These are phyloP conservation scores for Mitragyna speciosa DNA, from an alignment of 257 asterid species.

Conservation along the genomic window DNA sequence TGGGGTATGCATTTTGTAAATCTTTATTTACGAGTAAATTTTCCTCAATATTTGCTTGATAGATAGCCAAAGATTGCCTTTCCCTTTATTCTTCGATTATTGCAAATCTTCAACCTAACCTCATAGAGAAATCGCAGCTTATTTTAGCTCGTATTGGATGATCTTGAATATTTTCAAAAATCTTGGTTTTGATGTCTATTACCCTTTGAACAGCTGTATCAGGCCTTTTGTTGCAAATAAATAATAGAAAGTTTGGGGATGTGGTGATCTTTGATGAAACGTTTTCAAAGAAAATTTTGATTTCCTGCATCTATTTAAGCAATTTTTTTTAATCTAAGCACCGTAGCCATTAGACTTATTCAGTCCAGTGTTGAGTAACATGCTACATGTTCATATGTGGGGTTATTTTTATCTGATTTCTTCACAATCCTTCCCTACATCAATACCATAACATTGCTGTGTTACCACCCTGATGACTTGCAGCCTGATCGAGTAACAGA, in stretches of 20 bases:
- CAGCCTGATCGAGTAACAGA: conserved; percentile 99
- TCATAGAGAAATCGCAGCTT: neutral
- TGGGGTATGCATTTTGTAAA: conserved; percentile 58
- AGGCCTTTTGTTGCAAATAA: neutral
- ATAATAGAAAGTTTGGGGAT: neutral
- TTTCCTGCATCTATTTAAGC: neutral
- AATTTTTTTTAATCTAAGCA: neutral
- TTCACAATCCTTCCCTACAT: neutral
- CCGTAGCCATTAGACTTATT: neutral
- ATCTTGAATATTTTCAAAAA: neutral
- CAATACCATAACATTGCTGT: neutral
- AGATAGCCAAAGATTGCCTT: neutral
- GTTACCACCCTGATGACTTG: conserved; percentile 15
- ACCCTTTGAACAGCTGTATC: neutral
- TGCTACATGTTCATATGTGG: neutral
- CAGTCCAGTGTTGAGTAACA: neutral
- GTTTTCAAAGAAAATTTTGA: too few species aligned
- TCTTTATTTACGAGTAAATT: neutral
- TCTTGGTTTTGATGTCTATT: neutral
- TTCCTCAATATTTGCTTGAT: neutral
- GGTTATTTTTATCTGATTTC: neutral
- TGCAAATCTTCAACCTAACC: neutral
- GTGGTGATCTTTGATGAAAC: neutral
- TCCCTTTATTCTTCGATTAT: neutral
- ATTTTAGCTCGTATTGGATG: neutral